Evolutionary conservation across 257 asterid genomes (phyloP).

Genomic region (Coffea eugenioides): DNA sequence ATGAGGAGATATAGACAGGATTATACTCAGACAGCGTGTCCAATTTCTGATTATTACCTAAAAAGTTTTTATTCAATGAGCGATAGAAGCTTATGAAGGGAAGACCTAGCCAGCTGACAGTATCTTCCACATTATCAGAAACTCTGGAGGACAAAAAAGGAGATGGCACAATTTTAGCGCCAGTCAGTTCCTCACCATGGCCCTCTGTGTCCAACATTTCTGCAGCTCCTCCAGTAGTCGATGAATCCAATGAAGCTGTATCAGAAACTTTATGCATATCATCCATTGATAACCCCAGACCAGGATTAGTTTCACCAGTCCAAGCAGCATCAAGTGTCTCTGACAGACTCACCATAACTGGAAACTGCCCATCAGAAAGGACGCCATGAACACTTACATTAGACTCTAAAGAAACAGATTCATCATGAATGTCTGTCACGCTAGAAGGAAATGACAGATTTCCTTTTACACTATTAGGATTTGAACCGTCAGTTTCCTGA

Average conservation of each 20-base stretch:
- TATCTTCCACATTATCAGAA: constrained; percentile 53
- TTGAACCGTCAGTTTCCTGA: constrained; percentile 25
- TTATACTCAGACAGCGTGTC: constrained; percentile 53
- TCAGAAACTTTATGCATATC: constrained; percentile 30
- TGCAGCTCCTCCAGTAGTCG: constrained; percentile 33
- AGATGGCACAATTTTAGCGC: constrained; percentile 34
- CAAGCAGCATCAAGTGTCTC: constrained; percentile 89
- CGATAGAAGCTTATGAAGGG: constrained; percentile 70
- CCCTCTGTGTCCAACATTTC: constrained; percentile 52
- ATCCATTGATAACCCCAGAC: constrained; percentile 34
- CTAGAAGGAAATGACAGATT: constrained; percentile 24
- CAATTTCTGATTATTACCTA: constrained; percentile 55
- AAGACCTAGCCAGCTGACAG: constrained; percentile 64
- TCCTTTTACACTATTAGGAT: constrained; percentile 28
- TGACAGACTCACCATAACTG: constrained; percentile 54
- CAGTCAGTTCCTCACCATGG: constrained; percentile 38
- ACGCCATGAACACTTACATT: constrained; percentile 44
- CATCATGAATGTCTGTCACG: constrained; percentile 33
- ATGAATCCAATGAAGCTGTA: constrained; percentile 36
- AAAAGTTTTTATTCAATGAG: constrained; percentile 57
- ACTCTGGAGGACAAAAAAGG: constrained; percentile 44
- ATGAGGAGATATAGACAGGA: constrained; percentile 72
- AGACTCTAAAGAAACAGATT: constrained; percentile 41
- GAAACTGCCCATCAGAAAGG: constrained; percentile 63
- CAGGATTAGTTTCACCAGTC: constrained; percentile 70